These are phyloP conservation scores for Aspergillus viridinutans DNA, from an alignment of 2,329 filamentous ascomycete genomes.

Conservation along the genomic window DNA sequence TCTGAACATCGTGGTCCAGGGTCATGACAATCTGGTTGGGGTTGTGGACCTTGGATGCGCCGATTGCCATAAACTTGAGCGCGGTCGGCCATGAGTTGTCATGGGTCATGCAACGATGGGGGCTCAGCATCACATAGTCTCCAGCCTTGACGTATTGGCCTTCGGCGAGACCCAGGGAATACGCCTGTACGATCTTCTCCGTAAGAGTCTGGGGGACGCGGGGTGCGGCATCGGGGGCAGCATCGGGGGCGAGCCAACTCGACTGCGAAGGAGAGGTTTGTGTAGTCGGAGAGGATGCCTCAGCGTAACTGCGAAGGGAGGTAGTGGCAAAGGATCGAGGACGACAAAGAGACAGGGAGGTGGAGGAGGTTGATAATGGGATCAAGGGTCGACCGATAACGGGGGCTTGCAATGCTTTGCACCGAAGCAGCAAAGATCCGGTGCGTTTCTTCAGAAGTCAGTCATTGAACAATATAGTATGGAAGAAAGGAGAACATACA, in stretches of 20 bases:
- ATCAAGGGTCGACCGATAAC: neutral
- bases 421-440: neutral
- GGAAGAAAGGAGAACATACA: too few relatives aligned
- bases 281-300: neutral
- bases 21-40: constrained; percentile 74
- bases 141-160: constrained; percentile 73
- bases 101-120: constrained; percentile 77
- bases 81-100: constrained; percentile 77
- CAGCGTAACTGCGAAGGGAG: neutral
- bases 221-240: constrained; percentile 56
- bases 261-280: neutral
- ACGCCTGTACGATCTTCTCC: constrained; percentile 85
- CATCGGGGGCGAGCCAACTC: constrained; percentile 58
- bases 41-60: constrained; percentile 68
- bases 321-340: neutral
- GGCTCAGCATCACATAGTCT: constrained; percentile 76
- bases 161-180: constrained; percentile 69
- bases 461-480: neutral
- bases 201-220: constrained; percentile 69
- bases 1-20: constrained; percentile 85
- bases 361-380: neutral
- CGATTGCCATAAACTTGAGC: constrained; percentile 77
- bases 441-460: neutral
- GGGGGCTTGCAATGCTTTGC: neutral
- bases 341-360: neutral